Percentiles rank a stretch among this genome's conserved stretches.
Evolutionary conservation across 495 filamentous ascomycete genomes (phyloP).

Genomic region (Neurospora discreta): DNA sequence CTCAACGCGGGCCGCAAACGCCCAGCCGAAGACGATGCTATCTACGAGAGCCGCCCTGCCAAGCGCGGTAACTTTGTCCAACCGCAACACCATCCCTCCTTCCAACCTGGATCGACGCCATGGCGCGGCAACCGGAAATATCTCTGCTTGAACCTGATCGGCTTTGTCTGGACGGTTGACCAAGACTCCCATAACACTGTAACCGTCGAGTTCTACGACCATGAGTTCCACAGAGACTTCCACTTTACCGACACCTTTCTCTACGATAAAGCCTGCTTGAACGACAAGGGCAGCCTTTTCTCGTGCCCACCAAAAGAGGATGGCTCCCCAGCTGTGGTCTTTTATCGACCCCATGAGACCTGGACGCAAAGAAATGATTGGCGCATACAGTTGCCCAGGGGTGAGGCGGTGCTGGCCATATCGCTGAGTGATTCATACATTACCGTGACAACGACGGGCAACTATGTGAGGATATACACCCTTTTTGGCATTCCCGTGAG

Average conservation of each 20-base stretch:
- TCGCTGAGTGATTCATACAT: conserved; percentile 88
- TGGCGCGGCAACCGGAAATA: conserved; percentile 93
- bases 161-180: conserved; percentile 93
- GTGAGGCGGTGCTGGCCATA: conserved; percentile 73
- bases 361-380: conserved; percentile 89
- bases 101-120: conserved; percentile 89
- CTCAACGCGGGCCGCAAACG: conserved; percentile 64
- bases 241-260: conserved; percentile 94
- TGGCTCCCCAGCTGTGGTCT: conserved; percentile 62
- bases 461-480: conserved; percentile 87
- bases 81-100: conserved; percentile 65
- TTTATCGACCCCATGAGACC: conserved; percentile 93
- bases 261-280: conserved; percentile 88
- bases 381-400: conserved; percentile 70
- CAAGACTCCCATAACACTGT: conserved; percentile 92
- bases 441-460: conserved; percentile 69
- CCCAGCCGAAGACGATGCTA: conserved; percentile 34
- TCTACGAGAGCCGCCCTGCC: conserved; percentile 23
- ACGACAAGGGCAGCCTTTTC: conserved; percentile 79
- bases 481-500: conserved; percentile 82
- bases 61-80: conserved; percentile 43
- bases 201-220: conserved; percentile 95
- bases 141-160: conserved; percentile 83
- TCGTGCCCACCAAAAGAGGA: conserved; percentile 62
- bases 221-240: conserved; percentile 81